A percentile compares a stretch with the other conserved stretches of the same genome.
phyloP scores from a whole-genome alignment of 768 basidiomycete genomes.

The Crassisporium funariophilum region DNA sequence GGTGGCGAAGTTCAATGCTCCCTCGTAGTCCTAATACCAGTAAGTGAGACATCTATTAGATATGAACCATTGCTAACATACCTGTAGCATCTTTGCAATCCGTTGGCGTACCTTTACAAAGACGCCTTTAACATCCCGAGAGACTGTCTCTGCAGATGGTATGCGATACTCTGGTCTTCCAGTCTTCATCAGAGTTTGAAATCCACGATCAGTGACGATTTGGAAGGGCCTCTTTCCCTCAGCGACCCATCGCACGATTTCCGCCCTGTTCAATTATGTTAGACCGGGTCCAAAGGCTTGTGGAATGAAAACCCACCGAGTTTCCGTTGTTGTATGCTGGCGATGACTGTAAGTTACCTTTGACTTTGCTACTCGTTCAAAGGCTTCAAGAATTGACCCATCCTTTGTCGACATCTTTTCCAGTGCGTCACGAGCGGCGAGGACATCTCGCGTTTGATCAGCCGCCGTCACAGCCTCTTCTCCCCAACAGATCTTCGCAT shows the following conservation, averaged over 20 bases:
- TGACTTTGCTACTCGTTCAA: slow-evolving; percentile 23
- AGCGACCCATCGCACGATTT: slow-evolving; percentile 36
- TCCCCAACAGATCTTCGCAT: slow-evolving; percentile 30
- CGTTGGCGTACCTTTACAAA: slow-evolving; percentile 18
- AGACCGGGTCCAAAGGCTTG: background rate
- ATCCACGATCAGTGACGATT: slow-evolving; percentile 30
- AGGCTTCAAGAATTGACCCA: slow-evolving; percentile 25
- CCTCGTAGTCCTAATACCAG: slow-evolving; percentile 25
- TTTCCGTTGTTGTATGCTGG: slow-evolving; percentile 20
- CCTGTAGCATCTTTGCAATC: slow-evolving; percentile 28
- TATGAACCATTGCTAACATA: slow-evolving; percentile 3
- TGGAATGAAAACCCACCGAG: slow-evolving; percentile 10
- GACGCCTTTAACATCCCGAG: slow-evolving; percentile 15
- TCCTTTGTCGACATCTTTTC: slow-evolving; percentile 3
- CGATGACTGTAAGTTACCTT: slow-evolving; percentile 25
- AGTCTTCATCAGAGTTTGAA: slow-evolving; percentile 33
- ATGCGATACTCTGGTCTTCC: slow-evolving; percentile 31
- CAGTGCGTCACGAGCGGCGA: slow-evolving; percentile 2
- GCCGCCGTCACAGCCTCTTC: slow-evolving; percentile 18
- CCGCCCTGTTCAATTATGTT: slow-evolving; percentile 15
- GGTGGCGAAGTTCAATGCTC: slow-evolving; percentile 31
- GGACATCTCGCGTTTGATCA: slow-evolving; percentile 4
- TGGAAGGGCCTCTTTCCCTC: slow-evolving; percentile 31
- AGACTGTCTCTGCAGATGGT: slow-evolving; percentile 31
- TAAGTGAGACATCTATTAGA: background rate